phyloP scores from a whole-genome alignment of 139 green algal species.

The Raphidocelis subcapitata region DNA sequence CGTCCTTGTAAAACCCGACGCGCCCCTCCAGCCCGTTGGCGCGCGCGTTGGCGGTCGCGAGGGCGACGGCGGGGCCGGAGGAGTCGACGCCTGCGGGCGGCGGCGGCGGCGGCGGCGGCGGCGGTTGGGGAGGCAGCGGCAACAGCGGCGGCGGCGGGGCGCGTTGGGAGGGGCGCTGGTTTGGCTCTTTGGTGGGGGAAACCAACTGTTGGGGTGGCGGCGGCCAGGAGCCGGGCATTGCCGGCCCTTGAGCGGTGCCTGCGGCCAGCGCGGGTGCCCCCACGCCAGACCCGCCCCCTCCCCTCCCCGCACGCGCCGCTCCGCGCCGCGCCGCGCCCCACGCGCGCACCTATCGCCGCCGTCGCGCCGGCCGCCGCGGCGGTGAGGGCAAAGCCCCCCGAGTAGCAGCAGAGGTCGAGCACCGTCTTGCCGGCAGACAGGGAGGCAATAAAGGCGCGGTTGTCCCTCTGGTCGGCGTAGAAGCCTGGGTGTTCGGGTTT shows the following conservation, averaged over 20 bases:
- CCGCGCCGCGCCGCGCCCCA: too few species aligned
- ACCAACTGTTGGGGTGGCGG: too few species aligned
- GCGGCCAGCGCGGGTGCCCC: too few species aligned
- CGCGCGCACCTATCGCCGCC: slow-evolving; percentile 47
- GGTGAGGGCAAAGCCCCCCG: slow-evolving; percentile 45
- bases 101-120: not conserved
- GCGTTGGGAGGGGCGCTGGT: too few species aligned
- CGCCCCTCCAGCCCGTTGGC: slow-evolving; percentile 71
- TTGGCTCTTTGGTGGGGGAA: too few species aligned
- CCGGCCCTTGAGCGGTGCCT: too few species aligned
- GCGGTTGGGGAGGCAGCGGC: too few species aligned
- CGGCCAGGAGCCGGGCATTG: too few species aligned
- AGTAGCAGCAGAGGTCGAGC: slow-evolving; percentile 94
- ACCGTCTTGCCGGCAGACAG: slow-evolving; percentile 56
- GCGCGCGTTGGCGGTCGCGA: slow-evolving; percentile 70
- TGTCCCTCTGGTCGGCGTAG: slow-evolving; percentile 88
- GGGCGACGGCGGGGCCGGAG: slow-evolving; percentile 56
- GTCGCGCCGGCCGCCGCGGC: slow-evolving; percentile 56
- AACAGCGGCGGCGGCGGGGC: too few species aligned
- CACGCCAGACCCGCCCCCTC: too few species aligned
- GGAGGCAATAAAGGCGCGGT: slow-evolving; percentile 59
- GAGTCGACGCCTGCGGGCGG: slow-evolving; percentile 65
- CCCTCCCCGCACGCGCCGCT: too few species aligned
- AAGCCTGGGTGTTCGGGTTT: slow-evolving; percentile 39
- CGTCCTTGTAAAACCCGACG: slow-evolving; percentile 57